These are phyloP conservation scores for Paramecium octaurelia DNA, from an alignment of 73 alveolate genomes.

Conservation along the genomic window DNA sequence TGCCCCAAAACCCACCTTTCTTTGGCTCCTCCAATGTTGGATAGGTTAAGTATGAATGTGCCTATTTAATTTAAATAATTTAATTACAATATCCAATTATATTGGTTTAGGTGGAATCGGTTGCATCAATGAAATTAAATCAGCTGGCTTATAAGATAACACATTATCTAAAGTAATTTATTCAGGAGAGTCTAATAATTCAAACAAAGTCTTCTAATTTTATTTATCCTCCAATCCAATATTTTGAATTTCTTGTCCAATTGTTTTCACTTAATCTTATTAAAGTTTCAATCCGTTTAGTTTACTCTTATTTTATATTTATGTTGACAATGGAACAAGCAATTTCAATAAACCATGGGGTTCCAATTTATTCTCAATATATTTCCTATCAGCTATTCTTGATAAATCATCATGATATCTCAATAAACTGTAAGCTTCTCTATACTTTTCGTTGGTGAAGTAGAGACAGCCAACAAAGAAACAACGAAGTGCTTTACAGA, in stretches of 20 bases:
- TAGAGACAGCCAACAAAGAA: constrained; percentile 55
- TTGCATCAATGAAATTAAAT: not conserved
- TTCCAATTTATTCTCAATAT: constrained; percentile 27
- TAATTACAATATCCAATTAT: constrained; percentile 26
- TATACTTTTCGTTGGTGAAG: constrained; percentile 39
- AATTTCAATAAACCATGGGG: not conserved
- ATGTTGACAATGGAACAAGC: not conserved
- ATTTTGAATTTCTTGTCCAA: not conserved
- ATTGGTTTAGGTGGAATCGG: constrained; percentile 50
- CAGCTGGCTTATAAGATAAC: constrained; percentile 16
- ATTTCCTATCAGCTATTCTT: constrained; percentile 44
- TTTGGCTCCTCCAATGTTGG: constrained; percentile 44
- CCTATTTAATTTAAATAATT: not conserved
- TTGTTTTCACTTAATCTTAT: not conserved
- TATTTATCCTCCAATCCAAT: not conserved
- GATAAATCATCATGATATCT: constrained; percentile 36
- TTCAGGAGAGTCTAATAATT: constrained; percentile 7
- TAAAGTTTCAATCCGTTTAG: not conserved
- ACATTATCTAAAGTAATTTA: constrained; percentile 23
- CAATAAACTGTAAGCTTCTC: constrained; percentile 43
- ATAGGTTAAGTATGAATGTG: not conserved
- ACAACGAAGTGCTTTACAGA: constrained; percentile 45
- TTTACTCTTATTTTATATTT: constrained; percentile 7
- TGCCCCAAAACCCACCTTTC: constrained; percentile 40
- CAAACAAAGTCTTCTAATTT: not conserved